Evolutionary conservation across 2,329 filamentous ascomycete species (phyloP).

Genomic region (Monilinia fructigena): DNA sequence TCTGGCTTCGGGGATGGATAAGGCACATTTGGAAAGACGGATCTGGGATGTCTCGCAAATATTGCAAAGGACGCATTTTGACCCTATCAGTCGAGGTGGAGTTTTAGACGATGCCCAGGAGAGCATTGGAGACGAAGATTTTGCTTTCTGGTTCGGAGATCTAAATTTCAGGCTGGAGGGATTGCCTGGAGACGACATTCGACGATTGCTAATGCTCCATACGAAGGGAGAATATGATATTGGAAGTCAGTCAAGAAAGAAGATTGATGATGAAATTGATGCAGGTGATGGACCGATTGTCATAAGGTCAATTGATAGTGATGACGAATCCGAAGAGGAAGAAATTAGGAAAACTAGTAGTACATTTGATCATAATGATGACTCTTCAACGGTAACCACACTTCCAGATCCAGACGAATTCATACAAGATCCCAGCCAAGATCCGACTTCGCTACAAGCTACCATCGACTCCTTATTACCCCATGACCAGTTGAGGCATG

Average conservation of each 20-base stretch:
- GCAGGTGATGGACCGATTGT: conserved; percentile 54
- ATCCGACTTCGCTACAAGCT: conserved; percentile 83
- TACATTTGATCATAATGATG: conserved; percentile 40
- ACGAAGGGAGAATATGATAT: conserved; percentile 73
- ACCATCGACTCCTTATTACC: conserved; percentile 83
- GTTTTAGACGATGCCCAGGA: conserved; percentile 65
- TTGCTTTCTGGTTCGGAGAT: conserved; percentile 95
- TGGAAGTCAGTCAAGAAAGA: conserved; percentile 42
- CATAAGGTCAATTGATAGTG: conserved; percentile 43
- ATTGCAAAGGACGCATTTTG: conserved; percentile 71
- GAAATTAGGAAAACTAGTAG: conserved; percentile 30
- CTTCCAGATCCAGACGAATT: conserved; percentile 67
- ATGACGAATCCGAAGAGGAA: conserved; percentile 46
- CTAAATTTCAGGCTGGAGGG: conserved; percentile 91
- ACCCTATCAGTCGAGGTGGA: conserved; percentile 65
- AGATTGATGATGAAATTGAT: conserved; percentile 41
- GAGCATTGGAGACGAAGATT: conserved; percentile 83
- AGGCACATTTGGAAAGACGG: conserved; percentile 72
- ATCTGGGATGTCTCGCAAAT: conserved; percentile 87
- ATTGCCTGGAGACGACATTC: conserved; percentile 85
- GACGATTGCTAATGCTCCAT: conserved; percentile 78
- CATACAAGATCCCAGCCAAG: conserved; percentile 64
- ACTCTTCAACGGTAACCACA: conserved; percentile 39
- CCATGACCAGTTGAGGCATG: conserved; percentile 79
- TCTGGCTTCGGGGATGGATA: conserved; percentile 81